Evolutionary conservation across 352 stramenopile species (phyloP).

Genomic region (Globisporangium barbulae): DNA sequence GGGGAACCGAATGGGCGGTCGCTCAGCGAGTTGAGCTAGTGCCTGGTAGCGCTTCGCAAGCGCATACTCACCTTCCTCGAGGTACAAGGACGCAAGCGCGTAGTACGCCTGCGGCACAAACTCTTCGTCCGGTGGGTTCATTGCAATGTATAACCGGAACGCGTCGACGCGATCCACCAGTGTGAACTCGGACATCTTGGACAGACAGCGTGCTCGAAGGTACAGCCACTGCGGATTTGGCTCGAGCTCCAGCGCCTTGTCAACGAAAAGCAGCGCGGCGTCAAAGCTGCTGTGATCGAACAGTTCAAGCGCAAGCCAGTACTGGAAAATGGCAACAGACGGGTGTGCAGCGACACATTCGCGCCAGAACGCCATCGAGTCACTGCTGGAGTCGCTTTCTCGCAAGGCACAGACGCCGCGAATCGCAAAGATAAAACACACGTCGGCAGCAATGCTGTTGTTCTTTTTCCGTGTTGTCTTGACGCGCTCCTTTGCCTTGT

Average conservation of each 20-base stretch:
- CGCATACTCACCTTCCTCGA: conserved; percentile 10
- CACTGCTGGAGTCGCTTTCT: too few species aligned
- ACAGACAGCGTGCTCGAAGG: conserved; percentile 5
- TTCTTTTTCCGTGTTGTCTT: neutral
- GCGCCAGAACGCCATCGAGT: conserved; percentile 1
- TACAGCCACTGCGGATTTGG: conserved; percentile 11
- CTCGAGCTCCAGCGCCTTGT: conserved; percentile 9
- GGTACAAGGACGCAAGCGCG: conserved; percentile 2
- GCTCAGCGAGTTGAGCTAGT: conserved; percentile 6
- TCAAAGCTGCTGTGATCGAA: neutral
- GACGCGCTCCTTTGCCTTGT: neutral
- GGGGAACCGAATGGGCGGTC: conserved; percentile 3
- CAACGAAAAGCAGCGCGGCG: neutral
- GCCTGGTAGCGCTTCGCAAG: conserved; percentile 10
- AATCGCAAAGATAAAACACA: conserved; percentile 7
- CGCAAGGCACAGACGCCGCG: neutral
- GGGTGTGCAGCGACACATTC: conserved; percentile 6
- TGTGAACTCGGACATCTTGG: neutral
- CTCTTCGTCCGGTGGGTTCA: conserved; percentile 7
- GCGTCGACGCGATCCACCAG: neutral
- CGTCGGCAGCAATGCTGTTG: neutral
- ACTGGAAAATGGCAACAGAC: conserved; percentile 8
- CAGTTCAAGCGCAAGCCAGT: conserved; percentile 1
- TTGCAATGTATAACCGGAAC: conserved; percentile 5
- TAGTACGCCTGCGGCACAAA: conserved; percentile 11